Evolutionary conservation across 2,329 filamentous ascomycete species (phyloP).

Genomic region (Fusarium torreyae): DNA sequence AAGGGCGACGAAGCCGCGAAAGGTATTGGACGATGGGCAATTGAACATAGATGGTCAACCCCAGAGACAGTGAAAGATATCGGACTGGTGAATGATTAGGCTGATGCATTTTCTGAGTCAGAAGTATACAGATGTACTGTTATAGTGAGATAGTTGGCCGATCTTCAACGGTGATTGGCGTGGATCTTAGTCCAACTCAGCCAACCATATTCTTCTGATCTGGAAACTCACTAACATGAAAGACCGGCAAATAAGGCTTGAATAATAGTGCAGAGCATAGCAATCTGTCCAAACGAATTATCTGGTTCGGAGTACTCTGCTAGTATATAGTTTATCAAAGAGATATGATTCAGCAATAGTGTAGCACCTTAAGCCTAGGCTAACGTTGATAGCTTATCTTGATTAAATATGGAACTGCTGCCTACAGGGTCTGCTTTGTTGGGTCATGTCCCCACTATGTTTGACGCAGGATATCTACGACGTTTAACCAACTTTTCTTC

Average conservation of each 20-base stretch:
- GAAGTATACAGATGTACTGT: neutral
- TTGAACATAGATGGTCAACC: conserved; percentile 11
- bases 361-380: no score
- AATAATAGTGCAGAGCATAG: neutral
- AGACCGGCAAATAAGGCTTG: neutral
- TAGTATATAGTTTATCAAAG: no score
- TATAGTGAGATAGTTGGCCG: neutral
- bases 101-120: conserved; percentile 3
- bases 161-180: conserved; percentile 13
- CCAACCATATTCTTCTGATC: neutral
- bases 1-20: conserved; percentile 12
- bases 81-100: neutral
- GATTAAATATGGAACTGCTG: neutral
- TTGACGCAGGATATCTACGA: neutral
- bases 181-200: conserved; percentile 26
- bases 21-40: conserved; percentile 29
- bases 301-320: no score
- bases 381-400: no score
- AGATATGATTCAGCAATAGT: no score
- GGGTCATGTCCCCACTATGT: conserved; percentile 5
- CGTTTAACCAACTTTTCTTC: neutral
- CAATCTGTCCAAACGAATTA: no score
- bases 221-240: neutral
- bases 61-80: neutral
- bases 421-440: conserved; percentile 22